Evolutionary conservation across 495 filamentous ascomycete genomes (phyloP).

Genomic region (Neurospora intermedia): DNA sequence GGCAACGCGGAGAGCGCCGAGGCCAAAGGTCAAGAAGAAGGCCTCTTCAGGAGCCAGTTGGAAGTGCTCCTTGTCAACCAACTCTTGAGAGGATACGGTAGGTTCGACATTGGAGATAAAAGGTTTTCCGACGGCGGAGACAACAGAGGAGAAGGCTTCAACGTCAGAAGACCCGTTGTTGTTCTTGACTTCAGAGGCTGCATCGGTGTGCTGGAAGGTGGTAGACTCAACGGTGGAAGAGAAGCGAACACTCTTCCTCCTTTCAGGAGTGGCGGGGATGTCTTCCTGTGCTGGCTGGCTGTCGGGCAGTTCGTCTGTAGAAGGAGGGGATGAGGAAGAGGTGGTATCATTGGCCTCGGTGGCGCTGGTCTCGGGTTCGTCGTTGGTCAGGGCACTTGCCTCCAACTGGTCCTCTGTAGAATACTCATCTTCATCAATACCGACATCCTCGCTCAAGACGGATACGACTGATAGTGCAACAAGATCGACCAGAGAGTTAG

Average conservation of each 20-base stretch:
- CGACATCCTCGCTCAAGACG: neutral
- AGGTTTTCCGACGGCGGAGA: neutral
- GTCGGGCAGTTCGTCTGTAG: constrained; percentile 1
- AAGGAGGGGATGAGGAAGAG: constrained; percentile 1
- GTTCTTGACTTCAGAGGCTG: neutral
- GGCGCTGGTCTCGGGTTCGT: neutral
- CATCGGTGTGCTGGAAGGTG: constrained; percentile 38
- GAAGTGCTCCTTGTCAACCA: constrained; percentile 78
- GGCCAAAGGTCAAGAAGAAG: constrained; percentile 77
- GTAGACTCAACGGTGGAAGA: constrained; percentile 50
- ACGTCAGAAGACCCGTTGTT: neutral
- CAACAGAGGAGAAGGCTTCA: neutral
- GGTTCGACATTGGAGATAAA: neutral
- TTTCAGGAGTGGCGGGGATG: constrained; percentile 16
- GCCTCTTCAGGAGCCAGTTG: constrained; percentile 85
- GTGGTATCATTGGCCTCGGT: neutral
- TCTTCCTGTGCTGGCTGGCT: neutral
- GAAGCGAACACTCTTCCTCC: constrained; percentile 52
- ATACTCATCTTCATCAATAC: neutral
- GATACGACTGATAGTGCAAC: constrained; percentile 3
- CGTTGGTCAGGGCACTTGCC: neutral
- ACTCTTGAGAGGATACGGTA: constrained; percentile 9
- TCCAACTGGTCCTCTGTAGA: neutral
- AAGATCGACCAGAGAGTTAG: constrained; percentile 19
- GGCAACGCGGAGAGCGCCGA: constrained; percentile 64